These are phyloP conservation scores for Crithidia brevicula DNA, from an alignment of 208 protist genomes.

Conservation along the genomic window DNA sequence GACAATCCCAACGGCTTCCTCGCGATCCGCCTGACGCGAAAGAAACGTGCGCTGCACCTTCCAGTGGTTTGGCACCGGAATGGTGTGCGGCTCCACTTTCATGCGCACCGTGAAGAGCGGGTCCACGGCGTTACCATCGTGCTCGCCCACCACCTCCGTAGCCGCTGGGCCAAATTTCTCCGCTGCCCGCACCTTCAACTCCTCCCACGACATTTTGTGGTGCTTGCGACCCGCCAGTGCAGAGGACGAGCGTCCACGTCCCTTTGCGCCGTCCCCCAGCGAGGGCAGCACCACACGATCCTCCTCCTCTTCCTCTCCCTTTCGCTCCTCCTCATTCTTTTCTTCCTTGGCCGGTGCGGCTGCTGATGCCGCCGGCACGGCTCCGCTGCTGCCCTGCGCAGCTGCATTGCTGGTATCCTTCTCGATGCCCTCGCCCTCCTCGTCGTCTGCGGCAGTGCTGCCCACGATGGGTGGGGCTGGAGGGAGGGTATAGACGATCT, in stretches of 20 bases:
- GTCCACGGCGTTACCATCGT: conserved; percentile 97
- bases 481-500: conserved; percentile 58
- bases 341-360: background rate
- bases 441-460: conserved; percentile 7
- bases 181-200: conserved; percentile 60
- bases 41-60: conserved; percentile 98
- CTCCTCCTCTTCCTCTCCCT: conserved; percentile 30
- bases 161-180: conserved; percentile 41
- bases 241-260: conserved; percentile 2
- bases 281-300: conserved; percentile 43
- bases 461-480: conserved; percentile 18
- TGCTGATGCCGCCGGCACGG: conserved; percentile 2
- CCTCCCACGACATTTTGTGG: conserved; percentile 64
- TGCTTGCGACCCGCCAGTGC: conserved; percentile 44
- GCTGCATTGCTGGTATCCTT: conserved; percentile 1
- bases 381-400: conserved; percentile 4
- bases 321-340: too few species aligned
- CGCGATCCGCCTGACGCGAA: conserved; percentile 93
- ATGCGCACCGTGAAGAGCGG: conserved; percentile 96
- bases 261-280: conserved; percentile 1
- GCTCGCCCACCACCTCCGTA: conserved; percentile 94
- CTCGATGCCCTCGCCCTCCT: conserved; percentile 1
- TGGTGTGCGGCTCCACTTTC: conserved; percentile 90
- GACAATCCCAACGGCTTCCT: conserved; percentile 95
- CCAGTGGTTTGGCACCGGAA: conserved; percentile 99